Evolutionary conservation across 805 yeast genomes (phyloP), one percentile per base, ranked within the genome.

Genomic region (Clavispora carvajalis): DNA sequence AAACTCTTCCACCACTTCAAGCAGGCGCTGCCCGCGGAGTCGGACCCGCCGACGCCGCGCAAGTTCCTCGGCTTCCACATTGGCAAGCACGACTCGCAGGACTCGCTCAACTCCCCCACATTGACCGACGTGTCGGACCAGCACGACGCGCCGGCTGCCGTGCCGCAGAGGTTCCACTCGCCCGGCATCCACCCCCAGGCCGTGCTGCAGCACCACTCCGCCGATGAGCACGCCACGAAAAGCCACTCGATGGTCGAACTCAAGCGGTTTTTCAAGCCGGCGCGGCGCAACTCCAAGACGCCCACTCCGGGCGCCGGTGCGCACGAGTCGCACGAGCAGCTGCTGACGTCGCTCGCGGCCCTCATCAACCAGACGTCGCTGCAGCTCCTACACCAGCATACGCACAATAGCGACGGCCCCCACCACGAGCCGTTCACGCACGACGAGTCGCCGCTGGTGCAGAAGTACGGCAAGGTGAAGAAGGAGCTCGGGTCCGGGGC

Each of bases 401-500:
- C 41, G 62, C 29, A 31, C 12, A 44, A 41, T 34, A 40, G 37
- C 23, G 49, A 47, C n/a, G 38, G 37, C 17, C 43, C 47, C 5
- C 5, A 31, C 16, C 47, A 36, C 30, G 53, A 48, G 37, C 55
- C 54, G 3, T 51, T 51, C 37, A 45, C 49, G 4, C 49, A 48
- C 21, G 55, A 51, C 47, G 59, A 55, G 41, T 49, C 57, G 23
- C 57, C 55, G 19, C 41, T 57, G 38, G 60, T 55, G n/a, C 64
- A 63, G 44, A 80, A 84, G 53, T 85, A 85, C 57, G 87, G 91
- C 41, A 81, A 77, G 48, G 59, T 82, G 46, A 90, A 91, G 37
- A 82, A 82, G 56, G 74, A 81, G 43, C 60, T 85, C 35, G 95
- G 95, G 13, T 79, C 88, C 1, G 95, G 95, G 41, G 95, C 93